Evolutionary conservation across 148 eudicot species (phyloP).

Genomic region (Limonium bicolor): DNA sequence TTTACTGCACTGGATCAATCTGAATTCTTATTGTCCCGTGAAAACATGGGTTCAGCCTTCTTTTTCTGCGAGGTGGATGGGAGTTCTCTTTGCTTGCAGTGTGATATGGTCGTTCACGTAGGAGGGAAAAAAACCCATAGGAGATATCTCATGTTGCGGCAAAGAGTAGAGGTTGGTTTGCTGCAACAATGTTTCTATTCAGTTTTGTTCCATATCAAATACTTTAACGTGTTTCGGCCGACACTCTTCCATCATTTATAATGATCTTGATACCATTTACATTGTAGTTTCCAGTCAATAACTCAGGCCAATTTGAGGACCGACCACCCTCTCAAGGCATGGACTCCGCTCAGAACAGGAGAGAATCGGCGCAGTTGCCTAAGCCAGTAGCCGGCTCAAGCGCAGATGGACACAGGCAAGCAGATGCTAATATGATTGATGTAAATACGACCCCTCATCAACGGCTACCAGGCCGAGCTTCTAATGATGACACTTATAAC

Average conservation of each 20-base stretch:
- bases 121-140: constrained; percentile 65
- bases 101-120: constrained; percentile 79
- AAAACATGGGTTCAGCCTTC: constrained; percentile 36
- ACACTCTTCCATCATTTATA: not conserved
- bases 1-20: not conserved
- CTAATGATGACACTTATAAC: too few species aligned
- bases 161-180: constrained; percentile 62
- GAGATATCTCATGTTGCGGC: constrained; percentile 59
- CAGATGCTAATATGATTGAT: constrained; percentile 23
- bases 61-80: constrained; percentile 78
- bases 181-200: not conserved
- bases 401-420: constrained; percentile 9
- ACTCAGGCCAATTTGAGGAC: constrained; percentile 12
- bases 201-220: not conserved
- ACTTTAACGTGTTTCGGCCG: not conserved
- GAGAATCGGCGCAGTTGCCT: constrained; percentile 3
- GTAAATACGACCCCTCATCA: constrained; percentile 28
- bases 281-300: constrained; percentile 11
- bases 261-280: not conserved
- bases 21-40: constrained; percentile 3
- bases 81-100: constrained; percentile 77
- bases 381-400: constrained; percentile 8
- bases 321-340: constrained; percentile 4
- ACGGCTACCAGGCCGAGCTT: constrained; percentile 13
- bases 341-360: constrained; percentile 9